Evolutionary conservation across 768 basidiomycete genomes (phyloP), one percentile per base, ranked within the genome.

Genomic region (Crucibulum laeve): DNA sequence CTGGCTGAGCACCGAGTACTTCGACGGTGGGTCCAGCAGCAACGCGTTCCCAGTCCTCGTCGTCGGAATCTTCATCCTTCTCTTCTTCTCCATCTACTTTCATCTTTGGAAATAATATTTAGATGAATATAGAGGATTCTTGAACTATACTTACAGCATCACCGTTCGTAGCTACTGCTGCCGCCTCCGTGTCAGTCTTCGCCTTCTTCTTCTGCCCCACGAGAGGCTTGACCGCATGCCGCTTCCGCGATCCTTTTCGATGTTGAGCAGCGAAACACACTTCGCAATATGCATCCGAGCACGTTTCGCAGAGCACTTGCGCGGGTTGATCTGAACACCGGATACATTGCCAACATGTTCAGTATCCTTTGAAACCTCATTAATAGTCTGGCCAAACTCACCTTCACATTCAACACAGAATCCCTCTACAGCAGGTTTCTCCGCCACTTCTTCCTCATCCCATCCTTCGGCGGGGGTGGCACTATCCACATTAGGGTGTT

Each of bases 331-430:
- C 90, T 92, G 47, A 18, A 44, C 21, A 48, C 41, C 14, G 8
- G 28, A 8, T 30, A 8, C n/a, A 30, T 8, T 8, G n/a, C n/a
- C 10, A 30, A 8, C 28, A 30, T 30, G 15, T 10, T 10, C 10
- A 32, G 8, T 32, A 10, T 32, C 10, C 15, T 32, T 10, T 32
- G 15, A 32, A 32, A 15, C 15, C 10, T 15, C 28, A 10, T 32
- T 15, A 15, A 32, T 10, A 32, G 28, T 32, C 28, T 10, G 3
- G 22, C 25, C 11, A 48, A 23, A 28, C 60, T 53, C 47, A 89
- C 90, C 90, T 79, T 92, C 90, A 58, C 90, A 91, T 61, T 92
- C 90, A 41, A 91, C 61, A 49, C 90, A 92, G 55, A 71, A 84
- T 0, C 87, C 88, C 41, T 87, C 81, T 8, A 66, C 61, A 11